Conservation (phyloP, 345 rosid species). For the Corchorus olitorius region DNA sequence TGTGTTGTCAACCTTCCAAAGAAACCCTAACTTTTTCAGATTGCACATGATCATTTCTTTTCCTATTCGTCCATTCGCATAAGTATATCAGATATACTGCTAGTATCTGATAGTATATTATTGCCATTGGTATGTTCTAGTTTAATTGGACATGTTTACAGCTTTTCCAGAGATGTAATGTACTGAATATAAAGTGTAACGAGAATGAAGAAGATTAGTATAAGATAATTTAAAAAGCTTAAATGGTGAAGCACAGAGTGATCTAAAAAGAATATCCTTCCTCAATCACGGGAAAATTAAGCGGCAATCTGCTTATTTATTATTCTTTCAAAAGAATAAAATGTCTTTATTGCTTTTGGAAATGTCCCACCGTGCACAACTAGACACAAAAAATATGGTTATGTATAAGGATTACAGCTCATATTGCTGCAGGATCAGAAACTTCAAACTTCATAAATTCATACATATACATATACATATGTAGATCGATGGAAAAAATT, state of each 20-base stretch:
- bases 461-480: no score
- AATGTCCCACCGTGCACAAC: background rate
- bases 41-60: constrained; percentile 17
- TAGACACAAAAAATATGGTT: background rate
- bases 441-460: background rate
- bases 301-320: background rate
- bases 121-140: background rate
- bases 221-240: background rate
- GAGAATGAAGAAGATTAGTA: no score
- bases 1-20: background rate
- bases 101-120: no score
- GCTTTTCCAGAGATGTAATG: background rate
- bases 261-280: constrained; percentile 5
- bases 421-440: background rate
- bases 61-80: background rate
- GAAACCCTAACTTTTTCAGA: constrained; percentile 6
- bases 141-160: background rate
- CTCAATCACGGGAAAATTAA: constrained; percentile 7
- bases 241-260: background rate
- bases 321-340: background rate
- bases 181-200: no score
- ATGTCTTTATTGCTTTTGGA: background rate
- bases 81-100: background rate
- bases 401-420: constrained; percentile 21
- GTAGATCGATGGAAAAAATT: background rate